Evolutionary conservation across 2,329 filamentous ascomycete genomes (phyloP).

Genomic region (Fusarium oxysporum): DNA sequence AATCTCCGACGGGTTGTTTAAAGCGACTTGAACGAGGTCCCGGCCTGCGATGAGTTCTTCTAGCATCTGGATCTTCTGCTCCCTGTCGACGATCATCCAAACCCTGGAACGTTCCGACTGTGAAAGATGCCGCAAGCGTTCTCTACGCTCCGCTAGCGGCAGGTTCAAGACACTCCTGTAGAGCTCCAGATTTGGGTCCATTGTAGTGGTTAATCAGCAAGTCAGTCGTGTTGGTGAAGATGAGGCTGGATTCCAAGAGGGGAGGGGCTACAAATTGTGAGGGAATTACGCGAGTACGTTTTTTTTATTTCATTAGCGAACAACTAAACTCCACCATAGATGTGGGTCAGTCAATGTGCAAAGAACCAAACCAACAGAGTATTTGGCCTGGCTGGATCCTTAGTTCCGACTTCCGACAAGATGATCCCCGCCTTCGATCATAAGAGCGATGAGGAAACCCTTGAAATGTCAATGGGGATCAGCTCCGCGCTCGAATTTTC

Average conservation of each 20-base stretch:
- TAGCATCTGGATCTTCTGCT: not conserved
- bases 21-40: constrained; percentile 20
- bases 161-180: constrained; percentile 19
- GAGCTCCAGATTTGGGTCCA: constrained; percentile 19
- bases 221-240: not conserved
- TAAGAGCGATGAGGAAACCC: too few species aligned
- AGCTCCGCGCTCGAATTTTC: too few species aligned
- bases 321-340: too few species aligned
- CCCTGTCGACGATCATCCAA: not conserved
- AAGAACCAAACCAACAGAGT: too few species aligned
- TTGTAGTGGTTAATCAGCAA: not conserved
- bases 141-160: not conserved
- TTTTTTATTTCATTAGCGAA: not conserved
- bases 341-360: not conserved
- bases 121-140: constrained; percentile 10
- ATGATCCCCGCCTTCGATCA: too few species aligned
- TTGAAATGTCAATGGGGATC: too few species aligned
- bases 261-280: not conserved
- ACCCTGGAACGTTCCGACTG: not conserved
- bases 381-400: too few species aligned
- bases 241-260: not conserved
- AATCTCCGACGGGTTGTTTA: constrained; percentile 9
- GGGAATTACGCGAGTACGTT: not conserved
- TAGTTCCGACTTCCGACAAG: too few species aligned
- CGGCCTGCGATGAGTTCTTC: constrained; percentile 15